Evolutionary conservation across 2,329 filamentous ascomycete species (phyloP), one percentile per base, ranked within the genome.

Genomic region (Phoma herbarum): DNA sequence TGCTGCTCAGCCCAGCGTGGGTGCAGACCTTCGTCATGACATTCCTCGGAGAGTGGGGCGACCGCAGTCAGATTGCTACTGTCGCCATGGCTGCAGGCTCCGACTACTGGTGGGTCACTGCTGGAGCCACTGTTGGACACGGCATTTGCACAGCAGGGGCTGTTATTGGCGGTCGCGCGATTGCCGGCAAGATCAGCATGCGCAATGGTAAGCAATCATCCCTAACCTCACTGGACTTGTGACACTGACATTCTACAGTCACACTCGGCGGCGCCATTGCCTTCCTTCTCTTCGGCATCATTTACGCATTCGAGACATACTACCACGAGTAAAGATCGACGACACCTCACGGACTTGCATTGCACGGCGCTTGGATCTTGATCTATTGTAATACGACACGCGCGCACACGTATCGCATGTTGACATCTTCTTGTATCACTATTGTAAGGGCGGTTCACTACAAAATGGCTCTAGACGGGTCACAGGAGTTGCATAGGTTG

Each of bases 1-100:
- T 99, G 7, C 85, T 99, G 4, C 84, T 99, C 37, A 97, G 92
- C 77, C 95, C 95, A 1, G 95, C 93, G 0, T 99, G 95, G 95
- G 95, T 99, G 14, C 94, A 98, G 79, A 99, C 95, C 0, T 99
- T 99, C 75, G 87, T 96, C 69, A 99, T 99, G 95, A 99, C 95
- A 2, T 99, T 99, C 80, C 81, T 99, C 28, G 95, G 95, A 39
- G 95, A 99, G 78, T 99, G 95, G 95, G 95, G 95, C 57, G 95
- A 99, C 73, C 88, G 95, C 67, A 96, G 92, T 75, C 95, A 99
- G 80, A 98, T 99, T 71, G 95, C 95, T 22, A 99, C 95, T 0
- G 96, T 99, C 74, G 95, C 95, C 52, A 99, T 99, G 95, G 95
- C 95, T 48, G 94, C 95, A 31, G 95, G 95, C 20, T 92, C 96